Evolutionary conservation across 2,329 filamentous ascomycete species (phyloP).

Genomic region (Cladophialophora exuberans): DNA sequence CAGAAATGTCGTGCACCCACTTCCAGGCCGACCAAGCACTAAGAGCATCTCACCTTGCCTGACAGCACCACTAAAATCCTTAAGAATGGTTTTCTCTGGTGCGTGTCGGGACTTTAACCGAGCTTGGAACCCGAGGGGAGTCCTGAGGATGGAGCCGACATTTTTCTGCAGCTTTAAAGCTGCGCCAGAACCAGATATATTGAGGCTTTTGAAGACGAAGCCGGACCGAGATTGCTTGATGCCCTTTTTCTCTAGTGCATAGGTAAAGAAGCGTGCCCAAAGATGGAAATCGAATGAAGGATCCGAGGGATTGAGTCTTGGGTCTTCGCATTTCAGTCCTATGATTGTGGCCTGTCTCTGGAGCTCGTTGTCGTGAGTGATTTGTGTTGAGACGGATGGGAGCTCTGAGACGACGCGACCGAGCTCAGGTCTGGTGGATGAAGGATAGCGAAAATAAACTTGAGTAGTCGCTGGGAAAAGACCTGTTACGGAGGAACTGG

Average conservation of each 20-base stretch:
- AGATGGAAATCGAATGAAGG: background rate
- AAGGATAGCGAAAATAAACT: background rate
- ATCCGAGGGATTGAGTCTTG: background rate
- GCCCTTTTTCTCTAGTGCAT: background rate
- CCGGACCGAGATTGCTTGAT: background rate
- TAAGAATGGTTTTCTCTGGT: conserved; percentile 62
- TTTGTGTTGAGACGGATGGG: background rate
- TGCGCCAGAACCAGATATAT: conserved; percentile 63
- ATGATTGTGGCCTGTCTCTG: background rate
- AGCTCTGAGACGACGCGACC: background rate
- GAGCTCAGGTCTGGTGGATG: background rate
- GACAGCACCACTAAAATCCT: conserved; percentile 68
- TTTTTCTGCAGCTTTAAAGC: conserved; percentile 71
- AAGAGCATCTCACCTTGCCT: conserved; percentile 74
- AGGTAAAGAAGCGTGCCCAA: background rate
- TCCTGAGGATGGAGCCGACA: conserved; percentile 61
- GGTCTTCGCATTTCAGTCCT: background rate
- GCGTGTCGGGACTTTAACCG: conserved; percentile 51
- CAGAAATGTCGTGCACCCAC: conserved; percentile 71
- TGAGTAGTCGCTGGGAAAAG: background rate
- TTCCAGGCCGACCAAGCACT: conserved; percentile 69
- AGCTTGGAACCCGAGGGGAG: conserved; percentile 62
- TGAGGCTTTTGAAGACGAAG: conserved; percentile 62
- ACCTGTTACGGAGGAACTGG: background rate
- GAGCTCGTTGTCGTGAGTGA: background rate